Percentiles rank a stretch among this genome's conserved stretches.
Conservation (phyloP, 345 rosid genomes). For the Psidium guajava region DNA sequence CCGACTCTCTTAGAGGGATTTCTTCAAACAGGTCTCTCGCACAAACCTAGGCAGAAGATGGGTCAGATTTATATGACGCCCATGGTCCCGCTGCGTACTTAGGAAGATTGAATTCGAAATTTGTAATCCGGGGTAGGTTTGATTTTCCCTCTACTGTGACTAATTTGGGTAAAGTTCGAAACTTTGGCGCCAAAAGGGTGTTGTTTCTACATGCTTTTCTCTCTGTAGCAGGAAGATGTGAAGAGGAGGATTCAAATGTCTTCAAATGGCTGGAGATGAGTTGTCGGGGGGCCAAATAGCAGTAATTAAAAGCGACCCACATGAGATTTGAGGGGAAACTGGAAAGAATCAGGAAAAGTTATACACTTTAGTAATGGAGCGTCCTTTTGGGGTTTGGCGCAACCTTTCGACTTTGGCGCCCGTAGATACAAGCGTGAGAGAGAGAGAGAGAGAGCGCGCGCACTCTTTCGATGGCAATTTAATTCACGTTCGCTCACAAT, state of each 20-base stretch:
- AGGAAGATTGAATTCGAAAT: not conserved
- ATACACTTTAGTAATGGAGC: not conserved
- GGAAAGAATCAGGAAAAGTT: not conserved
- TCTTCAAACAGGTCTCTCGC: conserved; percentile 1
- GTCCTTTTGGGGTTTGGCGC: not conserved
- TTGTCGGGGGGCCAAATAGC: not conserved
- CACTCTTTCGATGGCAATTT: not conserved
- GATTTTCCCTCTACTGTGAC: not conserved
- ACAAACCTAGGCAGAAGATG: not conserved
- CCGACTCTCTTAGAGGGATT: not conserved
- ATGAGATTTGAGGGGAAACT: not conserved
- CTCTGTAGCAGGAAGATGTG: not conserved
- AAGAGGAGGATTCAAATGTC: not conserved
- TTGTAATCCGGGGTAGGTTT: not conserved
- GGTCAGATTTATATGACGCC: not conserved
- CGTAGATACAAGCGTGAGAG: not conserved
- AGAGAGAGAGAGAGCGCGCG: not conserved
- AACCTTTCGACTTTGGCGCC: not conserved
- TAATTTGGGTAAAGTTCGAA: not conserved
- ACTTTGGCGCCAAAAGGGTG: conserved; percentile 2
- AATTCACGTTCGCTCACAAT: not conserved
- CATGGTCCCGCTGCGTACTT: not conserved
- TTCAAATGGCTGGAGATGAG: not conserved
- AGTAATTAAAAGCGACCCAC: not conserved
- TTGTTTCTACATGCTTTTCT: not conserved